These are phyloP conservation scores for Agarophyton chilense DNA, from an alignment of 23 red algal species.

Conservation along the genomic window DNA sequence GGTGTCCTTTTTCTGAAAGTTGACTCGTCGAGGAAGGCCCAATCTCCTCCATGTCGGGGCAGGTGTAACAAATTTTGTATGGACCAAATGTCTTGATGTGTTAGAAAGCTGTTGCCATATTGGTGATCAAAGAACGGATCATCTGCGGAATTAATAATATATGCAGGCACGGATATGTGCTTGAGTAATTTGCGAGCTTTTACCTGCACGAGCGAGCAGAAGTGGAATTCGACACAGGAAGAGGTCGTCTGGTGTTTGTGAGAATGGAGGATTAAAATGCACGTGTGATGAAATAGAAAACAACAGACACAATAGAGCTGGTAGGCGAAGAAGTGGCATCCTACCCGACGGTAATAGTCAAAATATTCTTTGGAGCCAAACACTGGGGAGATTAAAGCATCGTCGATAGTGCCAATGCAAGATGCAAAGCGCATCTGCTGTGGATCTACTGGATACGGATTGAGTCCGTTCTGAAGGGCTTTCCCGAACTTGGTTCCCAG, in stretches of 20 bases:
- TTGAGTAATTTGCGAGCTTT: conserved; percentile 64
- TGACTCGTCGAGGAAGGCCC: conserved; percentile 74
- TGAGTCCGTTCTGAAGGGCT: conserved; percentile 15
- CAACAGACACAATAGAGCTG: no score
- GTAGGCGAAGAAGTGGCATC: neutral
- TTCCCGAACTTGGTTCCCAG: conserved; percentile 57
- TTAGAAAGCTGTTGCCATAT: conserved; percentile 46
- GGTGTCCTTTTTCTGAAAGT: neutral
- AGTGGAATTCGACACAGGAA: no score
- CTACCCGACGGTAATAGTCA: conserved; percentile 84
- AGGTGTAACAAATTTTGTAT: no score
- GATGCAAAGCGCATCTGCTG: conserved; percentile 17
- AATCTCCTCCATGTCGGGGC: no score
- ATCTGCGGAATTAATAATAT: conserved; percentile 73
- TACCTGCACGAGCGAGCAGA: neutral
- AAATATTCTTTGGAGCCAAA: conserved; percentile 81
- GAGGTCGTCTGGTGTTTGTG: no score
- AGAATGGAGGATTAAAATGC: no score
- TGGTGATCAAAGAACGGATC: conserved; percentile 87
- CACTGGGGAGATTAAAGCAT: conserved; percentile 80
- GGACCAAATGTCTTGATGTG: no score
- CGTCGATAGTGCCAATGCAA: conserved; percentile 87
- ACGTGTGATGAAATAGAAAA: neutral
- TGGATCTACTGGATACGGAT: conserved; percentile 37
- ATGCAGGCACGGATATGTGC: conserved; percentile 62